These are phyloP conservation scores for Neurospora sp. DNA, from an alignment of 495 filamentous ascomycete species.

Conservation along the genomic window DNA sequence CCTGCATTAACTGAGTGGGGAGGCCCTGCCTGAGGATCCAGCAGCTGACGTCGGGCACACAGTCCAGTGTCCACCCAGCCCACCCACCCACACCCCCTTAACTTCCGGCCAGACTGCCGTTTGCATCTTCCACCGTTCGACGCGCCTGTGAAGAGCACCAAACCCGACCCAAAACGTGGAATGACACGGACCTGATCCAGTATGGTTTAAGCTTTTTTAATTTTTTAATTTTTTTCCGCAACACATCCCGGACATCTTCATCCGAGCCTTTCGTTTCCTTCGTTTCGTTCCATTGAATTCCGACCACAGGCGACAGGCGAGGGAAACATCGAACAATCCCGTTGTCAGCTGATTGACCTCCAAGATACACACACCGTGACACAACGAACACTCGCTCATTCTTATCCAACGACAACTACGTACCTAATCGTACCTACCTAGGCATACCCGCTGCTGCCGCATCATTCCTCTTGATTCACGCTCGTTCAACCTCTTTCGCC, in stretches of 20 bases:
- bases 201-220: background rate
- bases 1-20: background rate
- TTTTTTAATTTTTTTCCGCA: background rate
- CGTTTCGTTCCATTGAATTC: background rate
- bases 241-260: background rate
- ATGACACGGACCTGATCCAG: background rate
- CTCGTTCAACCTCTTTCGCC: background rate
- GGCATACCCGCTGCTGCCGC: background rate
- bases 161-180: background rate
- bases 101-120: background rate
- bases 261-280: background rate
- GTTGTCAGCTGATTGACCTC: background rate
- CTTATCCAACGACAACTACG: background rate
- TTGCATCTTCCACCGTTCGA: background rate
- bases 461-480: background rate
- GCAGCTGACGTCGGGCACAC: background rate
- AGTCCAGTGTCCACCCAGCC: background rate
- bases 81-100: background rate
- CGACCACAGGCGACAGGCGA: background rate
- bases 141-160: background rate
- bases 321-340: background rate
- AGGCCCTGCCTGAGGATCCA: background rate
- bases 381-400: background rate
- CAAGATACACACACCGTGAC: background rate
- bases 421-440: background rate